Evolutionary conservation across 495 filamentous ascomycete genomes (phyloP).

Genomic region (Articulospora tetracladia): DNA sequence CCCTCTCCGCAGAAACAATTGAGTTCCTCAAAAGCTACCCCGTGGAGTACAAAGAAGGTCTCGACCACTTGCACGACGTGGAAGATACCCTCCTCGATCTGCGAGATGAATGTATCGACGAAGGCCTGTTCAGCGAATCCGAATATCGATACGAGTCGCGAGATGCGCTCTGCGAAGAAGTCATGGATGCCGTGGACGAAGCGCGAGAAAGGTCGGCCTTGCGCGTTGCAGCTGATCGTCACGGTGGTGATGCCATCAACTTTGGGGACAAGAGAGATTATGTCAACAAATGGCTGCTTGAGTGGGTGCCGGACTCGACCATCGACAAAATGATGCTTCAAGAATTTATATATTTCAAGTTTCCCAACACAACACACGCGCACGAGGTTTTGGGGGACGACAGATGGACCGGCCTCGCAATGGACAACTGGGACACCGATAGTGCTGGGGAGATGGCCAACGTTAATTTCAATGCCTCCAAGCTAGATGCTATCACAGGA

Average conservation of each 20-base stretch:
- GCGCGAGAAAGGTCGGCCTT: constrained; percentile 16
- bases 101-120: constrained; percentile 13
- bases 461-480: constrained; percentile 9
- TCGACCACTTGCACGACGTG: constrained; percentile 8
- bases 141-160: constrained; percentile 17
- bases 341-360: constrained; percentile 11
- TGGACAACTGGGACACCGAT: constrained; percentile 20
- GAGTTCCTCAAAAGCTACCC: constrained; percentile 16
- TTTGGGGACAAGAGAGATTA: constrained; percentile 19
- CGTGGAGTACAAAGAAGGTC: constrained; percentile 2
- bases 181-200: constrained; percentile 17
- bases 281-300: constrained; percentile 23
- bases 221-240: constrained; percentile 7
- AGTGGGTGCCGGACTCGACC: constrained; percentile 22
- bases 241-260: not conserved
- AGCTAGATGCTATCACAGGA: constrained; percentile 16
- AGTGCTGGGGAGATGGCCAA: constrained; percentile 8
- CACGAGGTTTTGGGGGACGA: constrained; percentile 5
- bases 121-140: constrained; percentile 12
- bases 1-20: not conserved
- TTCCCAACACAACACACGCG: not conserved
- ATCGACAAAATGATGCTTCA: constrained; percentile 11
- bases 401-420: constrained; percentile 18
- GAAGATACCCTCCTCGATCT: constrained; percentile 18
- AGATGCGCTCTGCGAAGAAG: constrained; percentile 16